These are phyloP conservation scores for Tolypocladium inflatum DNA, from an alignment of 2,329 filamentous ascomycete genomes.

Conservation along the genomic window DNA sequence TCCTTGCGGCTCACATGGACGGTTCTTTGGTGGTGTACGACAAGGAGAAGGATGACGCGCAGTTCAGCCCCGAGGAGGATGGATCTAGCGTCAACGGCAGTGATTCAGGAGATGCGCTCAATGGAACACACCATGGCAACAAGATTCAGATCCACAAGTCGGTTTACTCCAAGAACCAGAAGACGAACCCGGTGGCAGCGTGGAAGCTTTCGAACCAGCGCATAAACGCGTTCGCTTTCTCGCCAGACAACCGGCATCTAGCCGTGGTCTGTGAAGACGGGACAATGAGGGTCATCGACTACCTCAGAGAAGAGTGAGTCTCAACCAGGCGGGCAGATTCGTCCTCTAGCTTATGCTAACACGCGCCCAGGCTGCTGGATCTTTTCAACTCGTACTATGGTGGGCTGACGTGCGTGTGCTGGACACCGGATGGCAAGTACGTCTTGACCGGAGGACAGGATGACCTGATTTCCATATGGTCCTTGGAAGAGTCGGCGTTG, in stretches of 20 bases:
- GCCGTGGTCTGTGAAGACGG: conserved; percentile 91
- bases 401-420: conserved; percentile 85
- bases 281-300: conserved; percentile 81
- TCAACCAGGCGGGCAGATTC: neutral
- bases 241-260: conserved; percentile 76
- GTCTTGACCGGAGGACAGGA: conserved; percentile 93
- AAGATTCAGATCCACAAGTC: conserved; percentile 75
- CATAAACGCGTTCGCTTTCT: conserved; percentile 87
- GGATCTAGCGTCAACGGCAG: conserved; percentile 56
- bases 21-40: conserved; percentile 89
- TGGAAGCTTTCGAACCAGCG: conserved; percentile 91
- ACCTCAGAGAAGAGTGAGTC: conserved; percentile 74
- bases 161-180: conserved; percentile 88
- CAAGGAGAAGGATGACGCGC: conserved; percentile 88
- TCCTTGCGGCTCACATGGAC: conserved; percentile 86
- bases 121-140: conserved; percentile 24
- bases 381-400: conserved; percentile 90
- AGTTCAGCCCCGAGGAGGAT: conserved; percentile 64
- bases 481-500: conserved; percentile 69
- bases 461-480: conserved; percentile 95
- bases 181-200: conserved; percentile 79
- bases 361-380: conserved; percentile 58
- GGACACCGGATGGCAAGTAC: conserved; percentile 96
- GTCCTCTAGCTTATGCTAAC: conserved; percentile 5
- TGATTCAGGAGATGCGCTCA: conserved; percentile 24